phyloP scores from a whole-genome alignment of 2,329 filamentous ascomycete genomes.

The Hymenotorrendiella dingleyae region DNA sequence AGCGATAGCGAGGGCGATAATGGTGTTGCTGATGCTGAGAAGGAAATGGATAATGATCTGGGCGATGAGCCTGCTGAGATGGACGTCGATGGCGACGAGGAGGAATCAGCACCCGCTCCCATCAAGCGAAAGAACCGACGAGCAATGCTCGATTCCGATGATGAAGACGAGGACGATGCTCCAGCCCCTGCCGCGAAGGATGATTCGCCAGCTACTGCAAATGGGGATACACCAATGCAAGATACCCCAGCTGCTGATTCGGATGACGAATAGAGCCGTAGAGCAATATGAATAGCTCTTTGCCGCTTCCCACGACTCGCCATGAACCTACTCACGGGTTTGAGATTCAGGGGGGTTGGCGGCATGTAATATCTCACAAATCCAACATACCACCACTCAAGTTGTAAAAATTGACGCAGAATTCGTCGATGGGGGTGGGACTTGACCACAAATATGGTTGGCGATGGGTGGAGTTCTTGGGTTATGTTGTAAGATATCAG shows the following conservation, averaged over 20 bases:
- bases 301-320: too few relatives aligned
- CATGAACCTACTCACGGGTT: too few relatives aligned
- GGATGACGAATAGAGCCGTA: conserved; percentile 24
- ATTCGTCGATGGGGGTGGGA: too few relatives aligned
- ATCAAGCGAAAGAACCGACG: conserved; percentile 23
- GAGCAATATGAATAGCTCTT: too few relatives aligned
- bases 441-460: too few relatives aligned
- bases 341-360: too few relatives aligned
- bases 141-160: conserved; percentile 26
- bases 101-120: conserved; percentile 16
- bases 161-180: conserved; percentile 27
- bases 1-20: conserved; percentile 30
- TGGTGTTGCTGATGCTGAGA: conserved; percentile 25
- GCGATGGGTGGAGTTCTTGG: too few relatives aligned
- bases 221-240: conserved; percentile 28
- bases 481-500: too few relatives aligned
- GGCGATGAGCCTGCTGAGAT: conserved; percentile 15
- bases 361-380: too few relatives aligned
- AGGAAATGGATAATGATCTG: conserved; percentile 23
- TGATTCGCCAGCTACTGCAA: conserved; percentile 24
- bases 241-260: conserved; percentile 17
- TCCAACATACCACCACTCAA: too few relatives aligned
- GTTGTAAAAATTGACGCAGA: too few relatives aligned
- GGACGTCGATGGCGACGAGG: conserved; percentile 20
- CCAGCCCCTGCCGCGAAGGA: conserved; percentile 13